Conservation (phyloP, 2,329 filamentous ascomycete genomes). For the Juglanconis oblonga region DNA sequence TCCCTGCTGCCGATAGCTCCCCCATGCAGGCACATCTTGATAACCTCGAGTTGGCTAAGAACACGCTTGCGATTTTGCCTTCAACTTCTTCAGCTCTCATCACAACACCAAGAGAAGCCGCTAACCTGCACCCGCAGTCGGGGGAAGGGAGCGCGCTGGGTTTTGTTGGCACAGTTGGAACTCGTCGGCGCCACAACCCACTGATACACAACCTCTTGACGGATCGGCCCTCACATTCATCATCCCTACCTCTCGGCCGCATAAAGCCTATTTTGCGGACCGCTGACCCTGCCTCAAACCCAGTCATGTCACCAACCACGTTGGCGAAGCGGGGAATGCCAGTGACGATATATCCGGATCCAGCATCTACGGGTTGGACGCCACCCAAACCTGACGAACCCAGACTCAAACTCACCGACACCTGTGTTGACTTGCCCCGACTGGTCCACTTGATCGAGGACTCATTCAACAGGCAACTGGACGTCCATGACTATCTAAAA, state of each 20-base stretch:
- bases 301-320: constrained; percentile 56
- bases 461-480: constrained; percentile 81
- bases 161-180: constrained; percentile 50
- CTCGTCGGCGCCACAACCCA: constrained; percentile 66
- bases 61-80: constrained; percentile 72
- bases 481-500: constrained; percentile 76
- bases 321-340: constrained; percentile 91
- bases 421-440: constrained; percentile 76
- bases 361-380: constrained; percentile 63
- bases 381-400: constrained; percentile 58
- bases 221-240: constrained; percentile 89
- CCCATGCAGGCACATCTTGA: constrained; percentile 49
- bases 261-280: constrained; percentile 38
- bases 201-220: constrained; percentile 94
- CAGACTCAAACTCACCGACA: constrained; percentile 71
- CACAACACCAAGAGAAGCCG: constrained; percentile 81
- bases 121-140: constrained; percentile 43
- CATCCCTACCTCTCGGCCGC: constrained; percentile 76
- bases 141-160: constrained; percentile 43
- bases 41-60: constrained; percentile 71
- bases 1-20: constrained; percentile 24
- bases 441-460: constrained; percentile 88
- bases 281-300: constrained; percentile 14
- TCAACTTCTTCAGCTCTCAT: constrained; percentile 83
- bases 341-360: constrained; percentile 76